These are phyloP conservation scores for Glycine latifolia DNA, from an alignment of 306 rosid species.

Conservation along the genomic window DNA sequence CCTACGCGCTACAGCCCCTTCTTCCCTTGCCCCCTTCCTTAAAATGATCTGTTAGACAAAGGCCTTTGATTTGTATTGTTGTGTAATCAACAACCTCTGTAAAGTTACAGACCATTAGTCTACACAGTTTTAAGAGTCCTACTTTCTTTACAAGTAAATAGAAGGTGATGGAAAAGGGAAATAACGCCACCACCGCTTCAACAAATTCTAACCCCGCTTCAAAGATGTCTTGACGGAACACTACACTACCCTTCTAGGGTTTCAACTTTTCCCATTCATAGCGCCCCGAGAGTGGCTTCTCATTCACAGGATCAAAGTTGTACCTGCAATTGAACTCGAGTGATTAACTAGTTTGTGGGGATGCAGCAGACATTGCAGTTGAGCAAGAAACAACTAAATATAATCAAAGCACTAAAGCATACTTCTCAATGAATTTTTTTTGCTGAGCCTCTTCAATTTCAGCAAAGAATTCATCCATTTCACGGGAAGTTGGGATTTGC, in stretches of 20 bases:
- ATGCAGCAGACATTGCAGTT: constrained; percentile 9
- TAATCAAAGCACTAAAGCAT: constrained; percentile 29
- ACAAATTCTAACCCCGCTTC: constrained; percentile 74
- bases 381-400: constrained; percentile 13
- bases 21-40: constrained; percentile 48
- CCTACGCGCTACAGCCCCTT: constrained; percentile 55
- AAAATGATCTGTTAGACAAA: constrained; percentile 88
- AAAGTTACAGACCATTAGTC: constrained; percentile 88
- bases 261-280: constrained; percentile 84
- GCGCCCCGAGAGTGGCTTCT: constrained; percentile 87
- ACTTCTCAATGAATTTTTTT: constrained; percentile 82
- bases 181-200: constrained; percentile 80
- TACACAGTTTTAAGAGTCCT: constrained; percentile 76
- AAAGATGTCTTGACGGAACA: constrained; percentile 60
- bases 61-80: constrained; percentile 76
- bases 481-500: constrained; percentile 73
- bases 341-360: background rate
- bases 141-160: constrained; percentile 92
- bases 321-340: constrained; percentile 72
- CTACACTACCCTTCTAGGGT: constrained; percentile 51
- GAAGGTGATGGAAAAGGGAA: constrained; percentile 85
- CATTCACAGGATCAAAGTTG: constrained; percentile 89
- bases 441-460: constrained; percentile 77
- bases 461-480: constrained; percentile 89
- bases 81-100: constrained; percentile 76